Conservation (phyloP, 495 filamentous ascomycete genomes). For the Hypoxylon fuscum region DNA sequence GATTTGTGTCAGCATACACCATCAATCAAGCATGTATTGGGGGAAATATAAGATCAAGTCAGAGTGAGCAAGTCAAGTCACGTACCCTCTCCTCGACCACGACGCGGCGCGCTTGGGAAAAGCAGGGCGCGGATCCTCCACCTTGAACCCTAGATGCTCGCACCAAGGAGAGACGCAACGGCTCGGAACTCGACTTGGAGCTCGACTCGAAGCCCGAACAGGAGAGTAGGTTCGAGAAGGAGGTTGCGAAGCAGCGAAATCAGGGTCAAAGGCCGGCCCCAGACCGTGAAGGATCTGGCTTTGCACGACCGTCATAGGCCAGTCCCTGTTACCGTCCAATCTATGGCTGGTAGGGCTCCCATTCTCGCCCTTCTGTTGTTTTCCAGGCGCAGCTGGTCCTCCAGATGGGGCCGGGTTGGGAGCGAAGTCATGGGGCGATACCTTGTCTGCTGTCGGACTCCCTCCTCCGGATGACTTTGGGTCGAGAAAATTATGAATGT, state of each 20-base stretch:
- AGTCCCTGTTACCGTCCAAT: slow-evolving; percentile 43
- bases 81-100: slow-evolving; percentile 33
- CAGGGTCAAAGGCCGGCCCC: slow-evolving; percentile 9
- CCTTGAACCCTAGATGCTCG: slow-evolving; percentile 25
- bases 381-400: neutral
- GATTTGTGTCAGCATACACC: slow-evolving; percentile 5
- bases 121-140: slow-evolving; percentile 13
- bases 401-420: neutral
- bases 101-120: slow-evolving; percentile 6
- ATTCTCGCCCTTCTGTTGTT: slow-evolving; percentile 12
- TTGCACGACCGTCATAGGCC: slow-evolving; percentile 25
- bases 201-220: neutral
- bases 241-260: slow-evolving; percentile 3
- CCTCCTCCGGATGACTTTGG: neutral
- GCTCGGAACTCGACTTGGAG: slow-evolving; percentile 8
- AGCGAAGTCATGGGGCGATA: neutral
- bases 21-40: neutral
- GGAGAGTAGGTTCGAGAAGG: slow-evolving; percentile 28
- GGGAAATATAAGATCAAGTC: neutral
- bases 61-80: neutral
- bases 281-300: slow-evolving; percentile 14
- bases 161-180: slow-evolving; percentile 34
- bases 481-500: slow-evolving; percentile 24
- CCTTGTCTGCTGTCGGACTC: neutral
- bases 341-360: slow-evolving; percentile 26